Conservation (phyloP, 208 protist species). For the Trypanosoma platydactyli region DNA sequence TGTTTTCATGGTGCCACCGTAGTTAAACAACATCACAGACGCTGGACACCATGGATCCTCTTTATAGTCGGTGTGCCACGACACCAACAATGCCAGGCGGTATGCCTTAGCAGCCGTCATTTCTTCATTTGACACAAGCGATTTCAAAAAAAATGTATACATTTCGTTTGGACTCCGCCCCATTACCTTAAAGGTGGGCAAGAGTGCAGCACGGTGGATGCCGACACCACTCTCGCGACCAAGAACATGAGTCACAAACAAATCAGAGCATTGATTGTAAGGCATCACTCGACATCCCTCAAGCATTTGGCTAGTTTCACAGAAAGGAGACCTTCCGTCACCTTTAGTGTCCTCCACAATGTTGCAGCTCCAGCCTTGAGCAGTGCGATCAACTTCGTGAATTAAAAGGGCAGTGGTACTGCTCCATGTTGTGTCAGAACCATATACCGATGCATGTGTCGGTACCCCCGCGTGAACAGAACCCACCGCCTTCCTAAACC, state of each 20-base stretch:
- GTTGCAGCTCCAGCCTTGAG: not conserved
- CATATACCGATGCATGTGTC: slow-evolving; percentile 16
- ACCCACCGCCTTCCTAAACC: slow-evolving; percentile 11
- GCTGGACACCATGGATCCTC: slow-evolving; percentile 58
- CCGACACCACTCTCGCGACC: slow-evolving; percentile 26
- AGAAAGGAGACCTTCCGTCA: not conserved
- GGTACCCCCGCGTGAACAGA: slow-evolving; percentile 19
- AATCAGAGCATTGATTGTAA: slow-evolving; percentile 24
- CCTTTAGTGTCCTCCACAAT: not conserved
- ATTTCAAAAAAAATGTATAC: slow-evolving; percentile 14
- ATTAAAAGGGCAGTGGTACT: slow-evolving; percentile 21
- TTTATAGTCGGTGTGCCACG: slow-evolving; percentile 17
- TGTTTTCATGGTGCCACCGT: slow-evolving; percentile 46
- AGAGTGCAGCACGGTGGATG: slow-evolving; percentile 27
- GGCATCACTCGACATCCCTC: not conserved
- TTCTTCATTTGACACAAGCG: slow-evolving; percentile 12
- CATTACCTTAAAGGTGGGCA: slow-evolving; percentile 17
- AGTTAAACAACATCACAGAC: slow-evolving; percentile 56
- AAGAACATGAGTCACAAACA: slow-evolving; percentile 31
- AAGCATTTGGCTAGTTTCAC: not conserved
- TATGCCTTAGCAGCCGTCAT: slow-evolving; percentile 28
- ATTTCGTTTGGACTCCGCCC: slow-evolving; percentile 11
- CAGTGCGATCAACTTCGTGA: slow-evolving; percentile 5
- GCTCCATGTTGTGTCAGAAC: not conserved
- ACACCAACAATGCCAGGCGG: slow-evolving; percentile 18